These are phyloP conservation scores for Physocladia obscura DNA, from an alignment of 192 early-diverging fungal genomes.

Conservation along the genomic window DNA sequence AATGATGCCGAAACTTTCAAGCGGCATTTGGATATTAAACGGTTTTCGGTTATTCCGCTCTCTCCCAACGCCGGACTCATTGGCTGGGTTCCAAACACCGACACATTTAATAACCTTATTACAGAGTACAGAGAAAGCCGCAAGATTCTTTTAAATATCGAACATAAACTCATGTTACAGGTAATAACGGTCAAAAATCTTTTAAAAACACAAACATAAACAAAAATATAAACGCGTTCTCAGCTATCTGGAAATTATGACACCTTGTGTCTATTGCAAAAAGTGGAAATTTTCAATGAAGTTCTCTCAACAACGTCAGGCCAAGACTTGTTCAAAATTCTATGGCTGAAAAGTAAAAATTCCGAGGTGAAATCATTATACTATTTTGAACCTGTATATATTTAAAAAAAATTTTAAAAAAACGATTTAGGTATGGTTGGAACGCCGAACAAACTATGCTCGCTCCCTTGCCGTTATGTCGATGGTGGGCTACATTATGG, in stretches of 20 bases:
- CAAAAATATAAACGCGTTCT: no score
- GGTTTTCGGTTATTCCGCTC: constrained; percentile 78
- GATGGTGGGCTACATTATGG: constrained; percentile 88
- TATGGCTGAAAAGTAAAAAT: constrained; percentile 85
- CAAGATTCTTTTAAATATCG: constrained; percentile 74
- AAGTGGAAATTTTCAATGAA: constrained; percentile 83
- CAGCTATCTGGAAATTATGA: constrained; percentile 81
- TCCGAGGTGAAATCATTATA: constrained; percentile 59
- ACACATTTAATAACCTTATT: constrained; percentile 74
- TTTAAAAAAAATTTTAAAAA: background rate
- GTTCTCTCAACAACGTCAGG: constrained; percentile 77
- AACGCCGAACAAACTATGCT: constrained; percentile 82
- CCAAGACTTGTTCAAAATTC: constrained; percentile 76
- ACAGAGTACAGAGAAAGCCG: constrained; percentile 71
- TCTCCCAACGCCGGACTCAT: constrained; percentile 85
- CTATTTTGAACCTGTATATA: background rate
- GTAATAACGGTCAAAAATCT: constrained; percentile 27
- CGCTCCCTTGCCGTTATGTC: constrained; percentile 87
- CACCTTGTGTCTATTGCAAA: constrained; percentile 68
- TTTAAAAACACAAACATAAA: constrained; percentile 4
- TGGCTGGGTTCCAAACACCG: constrained; percentile 77
- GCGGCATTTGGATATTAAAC: constrained; percentile 75
- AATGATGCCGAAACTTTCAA: constrained; percentile 75
- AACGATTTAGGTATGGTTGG: constrained; percentile 80
- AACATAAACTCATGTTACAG: constrained; percentile 70